Base-by-base conservation (phyloP, 1,139 yeast species). In the Meyerozyma elateridarum region DNA sequence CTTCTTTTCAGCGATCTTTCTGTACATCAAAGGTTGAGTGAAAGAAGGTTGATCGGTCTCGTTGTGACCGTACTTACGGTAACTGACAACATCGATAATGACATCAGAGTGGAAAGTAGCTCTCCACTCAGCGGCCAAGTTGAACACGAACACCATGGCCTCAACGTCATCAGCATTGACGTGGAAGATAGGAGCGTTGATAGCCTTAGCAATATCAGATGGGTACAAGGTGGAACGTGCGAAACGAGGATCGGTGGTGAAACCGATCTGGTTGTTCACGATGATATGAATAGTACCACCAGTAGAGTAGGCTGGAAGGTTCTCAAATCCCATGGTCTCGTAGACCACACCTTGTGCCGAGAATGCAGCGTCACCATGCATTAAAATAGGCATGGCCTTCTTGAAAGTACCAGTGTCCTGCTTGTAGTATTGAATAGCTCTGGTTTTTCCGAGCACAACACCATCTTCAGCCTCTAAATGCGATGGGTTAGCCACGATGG, bases 391-490 rank as follows among this genome's bases (percentile, higher is more conserved):
- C 76, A 91, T 73, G 32, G 98, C 96, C 67, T 87, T 89, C 49
- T 80, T 71, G 66, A 70, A 85, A 31, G 72, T 74, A 43, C 88
- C 88, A 44, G 83, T 79, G 55, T 91, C 97, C 48, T 79, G 70
- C 70, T 91, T 89, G 67, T 78, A 84, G 57, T 87, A 95, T 66
- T 87, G 94, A 47, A 89, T 81, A 44, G 98, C 95, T 69, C 98
- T 82, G 33, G 97, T 85, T 73, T 93, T 85, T 66, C 98, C 99
- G 52, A 91, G 75, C 37, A 93, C 98, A 47, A 91, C 97, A 40
- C 98, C 97, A 62, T 93, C 98, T 66, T 89, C 96, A 40, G 98
- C 94, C 70, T 91, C 98, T 64, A 91, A 79, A 68, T 91, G 99
- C 31, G 98, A 91, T 42, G 99, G 99, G 64, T 91, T 91, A 41